Base-by-base conservation (phyloP, 345 rosid genomes). In the Draba incana region DNA sequence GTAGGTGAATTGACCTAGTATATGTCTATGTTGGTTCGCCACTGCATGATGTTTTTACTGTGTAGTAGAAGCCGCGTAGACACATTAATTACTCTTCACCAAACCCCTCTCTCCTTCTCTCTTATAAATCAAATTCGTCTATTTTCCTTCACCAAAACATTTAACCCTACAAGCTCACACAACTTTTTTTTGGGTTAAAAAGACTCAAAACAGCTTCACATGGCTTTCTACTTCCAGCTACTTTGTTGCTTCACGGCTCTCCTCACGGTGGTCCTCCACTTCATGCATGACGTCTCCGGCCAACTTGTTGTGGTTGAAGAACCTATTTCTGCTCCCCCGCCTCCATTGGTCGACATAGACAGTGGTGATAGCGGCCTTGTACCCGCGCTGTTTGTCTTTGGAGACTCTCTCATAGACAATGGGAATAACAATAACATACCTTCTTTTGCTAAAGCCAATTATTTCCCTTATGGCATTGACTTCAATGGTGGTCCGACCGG, bases 401-500 rank as follows among this genome's bases (percentile, higher is more conserved):
- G 99, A 20, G 99, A 94, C 77, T 94, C 95, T 14, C 89, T 94
- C 23, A 84, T 94, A 30, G 97, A 94, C 82, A 91, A 86, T 65
- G 99, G 99, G 28, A 94, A 94, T 47, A 94, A 94, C 68, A 94
- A 94, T 24, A 72, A 86, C 78, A 85, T 93, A 24, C 75, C 97
- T 66, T 88, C 97, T 12, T 60, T 93, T 12, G 97, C 98, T 48
- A 94, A 87, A 80, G 98, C 98, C 39, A 93, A 93, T 70, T 93
- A 93, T 71, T 85, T 77, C 31, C 99, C 97, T 58, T 94, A 94
- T 46, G 99, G 99, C 27, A 94, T 94, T 35, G 99, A 94, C 75
- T 94, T 94, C 81, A 86, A 77, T 50, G 92, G 90, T 2, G 97
- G 99, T 16, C 94, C 98, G 2, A 88, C 97, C 12, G 99, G 99